phyloP scores from a whole-genome alignment of 345 rosid species.

The Acer yangbiense region DNA sequence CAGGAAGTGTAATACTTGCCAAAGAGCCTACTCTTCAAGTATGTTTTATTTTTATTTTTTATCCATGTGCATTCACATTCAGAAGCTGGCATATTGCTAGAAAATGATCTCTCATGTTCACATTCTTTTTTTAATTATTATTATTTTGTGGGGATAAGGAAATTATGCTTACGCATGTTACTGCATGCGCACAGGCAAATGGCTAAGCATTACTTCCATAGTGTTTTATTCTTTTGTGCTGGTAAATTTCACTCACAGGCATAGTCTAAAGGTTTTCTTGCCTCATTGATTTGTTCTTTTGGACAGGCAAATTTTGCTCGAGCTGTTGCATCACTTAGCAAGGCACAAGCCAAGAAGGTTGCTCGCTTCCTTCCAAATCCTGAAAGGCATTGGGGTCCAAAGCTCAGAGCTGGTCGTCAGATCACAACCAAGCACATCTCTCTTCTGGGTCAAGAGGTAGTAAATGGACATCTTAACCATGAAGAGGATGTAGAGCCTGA shows the following conservation, averaged over 20 bases:
- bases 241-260: not conserved
- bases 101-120: not conserved
- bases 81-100: not conserved
- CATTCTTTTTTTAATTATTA: too few species aligned
- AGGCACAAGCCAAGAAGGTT: conserved; percentile 90
- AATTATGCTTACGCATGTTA: not conserved
- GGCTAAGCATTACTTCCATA: not conserved
- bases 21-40: conserved; percentile 90
- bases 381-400: conserved; percentile 99
- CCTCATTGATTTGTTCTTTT: conserved; percentile 5
- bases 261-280: conserved; percentile 1
- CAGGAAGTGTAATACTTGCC: conserved; percentile 90
- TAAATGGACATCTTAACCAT: conserved; percentile 67
- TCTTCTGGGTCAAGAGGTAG: conserved; percentile 87
- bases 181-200: not conserved
- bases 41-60: conserved; percentile 13
- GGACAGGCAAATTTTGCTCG: conserved; percentile 90
- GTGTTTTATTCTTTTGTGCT: not conserved
- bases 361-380: conserved; percentile 96
- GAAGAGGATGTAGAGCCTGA: conserved; percentile 46
- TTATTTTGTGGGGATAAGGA: not conserved
- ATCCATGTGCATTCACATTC: not conserved
- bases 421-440: conserved; percentile 95
- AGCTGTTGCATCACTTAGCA: conserved; percentile 85
- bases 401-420: conserved; percentile 91